A percentile compares a stretch with the other conserved stretches of the same genome.
phyloP scores from a whole-genome alignment of 1,284 basidiomycete species.

The Puccinia triticina region DNA sequence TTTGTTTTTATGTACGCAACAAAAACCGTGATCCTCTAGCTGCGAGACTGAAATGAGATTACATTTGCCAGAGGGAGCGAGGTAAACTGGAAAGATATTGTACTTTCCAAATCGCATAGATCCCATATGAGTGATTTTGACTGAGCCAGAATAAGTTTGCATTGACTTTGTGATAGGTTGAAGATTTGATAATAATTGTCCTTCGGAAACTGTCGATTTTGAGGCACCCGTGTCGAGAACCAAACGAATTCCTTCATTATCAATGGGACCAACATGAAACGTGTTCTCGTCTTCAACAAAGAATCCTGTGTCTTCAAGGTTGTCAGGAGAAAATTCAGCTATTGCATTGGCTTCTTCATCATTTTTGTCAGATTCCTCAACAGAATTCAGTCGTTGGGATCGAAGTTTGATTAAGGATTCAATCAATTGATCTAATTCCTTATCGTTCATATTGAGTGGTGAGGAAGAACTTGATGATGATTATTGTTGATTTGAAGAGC shows the following conservation, averaged over 20 bases:
- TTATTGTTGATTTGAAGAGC: too few relatives aligned
- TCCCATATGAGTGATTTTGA: neutral
- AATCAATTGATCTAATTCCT: too few relatives aligned
- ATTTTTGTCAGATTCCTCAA: neutral
- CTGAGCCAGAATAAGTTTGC: neutral
- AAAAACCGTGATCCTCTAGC: too few relatives aligned
- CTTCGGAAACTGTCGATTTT: neutral
- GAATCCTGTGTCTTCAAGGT: neutral
- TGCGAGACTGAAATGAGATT: too few relatives aligned
- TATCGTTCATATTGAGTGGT: too few relatives aligned
- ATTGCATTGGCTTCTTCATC: neutral
- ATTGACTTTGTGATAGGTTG: neutral
- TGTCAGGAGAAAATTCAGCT: neutral
- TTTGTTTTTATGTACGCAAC: too few relatives aligned
- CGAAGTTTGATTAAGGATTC: too few relatives aligned
- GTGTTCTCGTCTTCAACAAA: too few relatives aligned
- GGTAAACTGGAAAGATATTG: neutral
- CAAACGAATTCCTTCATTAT: neutral
- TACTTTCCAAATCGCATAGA: neutral
- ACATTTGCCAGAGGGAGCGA: neutral
- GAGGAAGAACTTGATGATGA: neutral
- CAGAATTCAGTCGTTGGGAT: too few relatives aligned
- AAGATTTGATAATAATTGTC: neutral
- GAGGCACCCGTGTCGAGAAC: neutral
- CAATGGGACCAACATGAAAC: too few relatives aligned